Conservation (phyloP, 345 rosid genomes). For the Capsella bursapastoris region DNA sequence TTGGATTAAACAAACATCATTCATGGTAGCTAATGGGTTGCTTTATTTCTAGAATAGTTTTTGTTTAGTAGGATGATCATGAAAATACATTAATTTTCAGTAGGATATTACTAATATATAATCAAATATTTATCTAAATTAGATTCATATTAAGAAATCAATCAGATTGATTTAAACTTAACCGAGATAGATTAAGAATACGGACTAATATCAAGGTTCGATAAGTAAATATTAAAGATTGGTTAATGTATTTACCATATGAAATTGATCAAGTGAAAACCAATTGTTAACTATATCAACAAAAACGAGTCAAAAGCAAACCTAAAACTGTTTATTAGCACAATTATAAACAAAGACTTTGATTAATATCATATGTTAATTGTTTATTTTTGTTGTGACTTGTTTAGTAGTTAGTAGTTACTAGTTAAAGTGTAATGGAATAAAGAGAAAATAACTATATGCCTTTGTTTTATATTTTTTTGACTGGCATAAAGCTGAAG, state of each 20-base stretch:
- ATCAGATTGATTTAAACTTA: too few relatives aligned
- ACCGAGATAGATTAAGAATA: too few relatives aligned
- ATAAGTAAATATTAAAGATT: too few relatives aligned
- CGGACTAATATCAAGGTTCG: too few relatives aligned
- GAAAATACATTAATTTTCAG: conserved; percentile 4
- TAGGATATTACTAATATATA: background rate
- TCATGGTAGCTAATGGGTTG: conserved; percentile 7
- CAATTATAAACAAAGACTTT: conserved; percentile 8
- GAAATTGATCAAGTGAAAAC: background rate
- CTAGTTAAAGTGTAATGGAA: conserved; percentile 38
- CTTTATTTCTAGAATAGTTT: conserved; percentile 2
- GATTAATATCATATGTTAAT: conserved; percentile 18
- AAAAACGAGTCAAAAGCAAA: conserved; percentile 8
- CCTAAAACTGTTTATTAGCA: background rate
- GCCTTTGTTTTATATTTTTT: background rate
- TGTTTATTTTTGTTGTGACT: conserved; percentile 18
- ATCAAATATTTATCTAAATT: background rate
- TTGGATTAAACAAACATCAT: background rate
- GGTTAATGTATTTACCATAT: too few relatives aligned
- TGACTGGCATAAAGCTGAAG: conserved; percentile 35
- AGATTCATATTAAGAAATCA: too few relatives aligned
- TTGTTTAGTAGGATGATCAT: conserved; percentile 15
- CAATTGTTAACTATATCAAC: background rate
- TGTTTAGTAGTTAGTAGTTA: background rate
- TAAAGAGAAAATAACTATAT: conserved; percentile 39